A percentile compares a stretch with the other conserved stretches of the same genome.
phyloP scores from a whole-genome alignment of 768 basidiomycete genomes.

The Mycena belliarum region DNA sequence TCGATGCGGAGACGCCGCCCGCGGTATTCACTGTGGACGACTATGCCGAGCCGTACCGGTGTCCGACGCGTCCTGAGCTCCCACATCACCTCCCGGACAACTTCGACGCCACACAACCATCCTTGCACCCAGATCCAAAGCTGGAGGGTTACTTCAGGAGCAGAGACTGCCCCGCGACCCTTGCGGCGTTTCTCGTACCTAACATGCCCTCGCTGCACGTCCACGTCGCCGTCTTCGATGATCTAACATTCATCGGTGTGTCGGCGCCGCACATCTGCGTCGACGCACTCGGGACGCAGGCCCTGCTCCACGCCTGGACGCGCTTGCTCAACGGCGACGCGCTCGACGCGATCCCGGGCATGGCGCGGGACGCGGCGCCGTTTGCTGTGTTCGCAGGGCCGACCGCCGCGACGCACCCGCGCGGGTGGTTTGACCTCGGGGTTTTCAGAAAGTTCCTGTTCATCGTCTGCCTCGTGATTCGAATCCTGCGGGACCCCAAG shows the following conservation, averaged over 20 bases:
- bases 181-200: neutral
- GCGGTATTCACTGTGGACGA: neutral
- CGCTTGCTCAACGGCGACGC: neutral
- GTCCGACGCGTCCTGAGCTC: neutral
- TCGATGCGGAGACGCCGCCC: neutral
- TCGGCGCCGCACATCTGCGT: slow-evolving; percentile 1
- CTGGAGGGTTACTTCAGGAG: neutral
- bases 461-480: neutral
- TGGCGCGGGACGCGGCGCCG: slow-evolving; percentile 1
- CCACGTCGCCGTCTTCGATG: slow-evolving; percentile 12
- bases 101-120: neutral
- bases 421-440: neutral
- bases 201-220: slow-evolving; percentile 5
- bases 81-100: neutral
- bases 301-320: slow-evolving; percentile 5
- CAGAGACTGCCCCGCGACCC: neutral
- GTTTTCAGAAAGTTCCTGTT: neutral
- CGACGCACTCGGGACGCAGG: slow-evolving; percentile 1
- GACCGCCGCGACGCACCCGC: neutral
- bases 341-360: slow-evolving; percentile 6
- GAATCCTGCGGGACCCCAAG: too few species aligned
- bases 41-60: neutral
- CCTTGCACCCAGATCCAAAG: neutral
- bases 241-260: slow-evolving; percentile 11
- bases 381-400: neutral